Evolutionary conservation across 441 rosid species (phyloP).

Genomic region (Bocquillonia castaneifolia): DNA sequence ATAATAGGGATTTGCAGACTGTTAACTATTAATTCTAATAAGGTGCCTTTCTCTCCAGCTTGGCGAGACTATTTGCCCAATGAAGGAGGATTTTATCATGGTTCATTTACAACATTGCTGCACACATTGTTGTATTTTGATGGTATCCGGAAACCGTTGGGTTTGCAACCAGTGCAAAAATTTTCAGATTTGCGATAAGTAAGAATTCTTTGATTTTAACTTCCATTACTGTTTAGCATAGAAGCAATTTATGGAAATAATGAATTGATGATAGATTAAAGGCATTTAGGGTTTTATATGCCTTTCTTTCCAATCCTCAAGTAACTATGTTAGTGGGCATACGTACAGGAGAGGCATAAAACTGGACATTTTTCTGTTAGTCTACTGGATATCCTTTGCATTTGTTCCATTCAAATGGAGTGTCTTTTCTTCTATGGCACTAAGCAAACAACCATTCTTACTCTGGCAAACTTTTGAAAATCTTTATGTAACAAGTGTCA

Average conservation of each 20-base stretch:
- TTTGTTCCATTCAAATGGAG: background rate
- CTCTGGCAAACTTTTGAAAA: background rate
- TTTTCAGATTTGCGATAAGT: slow-evolving; percentile 95
- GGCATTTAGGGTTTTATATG: background rate
- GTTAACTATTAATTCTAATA: background rate
- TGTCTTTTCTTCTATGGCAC: background rate
- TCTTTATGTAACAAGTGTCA: background rate
- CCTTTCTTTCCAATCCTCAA: background rate
- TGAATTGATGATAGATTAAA: background rate
- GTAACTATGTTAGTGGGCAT: background rate
- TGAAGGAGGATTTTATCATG: slow-evolving; percentile 99
- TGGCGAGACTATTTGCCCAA: slow-evolving; percentile 95
- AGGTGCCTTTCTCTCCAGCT: slow-evolving; percentile 46
- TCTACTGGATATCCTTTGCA: background rate
- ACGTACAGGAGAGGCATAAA: background rate
- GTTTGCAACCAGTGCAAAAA: slow-evolving; percentile 91
- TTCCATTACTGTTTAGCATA: slow-evolving; percentile 1
- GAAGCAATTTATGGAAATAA: background rate
- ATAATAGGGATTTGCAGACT: background rate
- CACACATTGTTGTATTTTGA: slow-evolving; percentile 76
- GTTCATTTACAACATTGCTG: slow-evolving; percentile 95
- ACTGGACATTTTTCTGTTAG: background rate
- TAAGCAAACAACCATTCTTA: background rate
- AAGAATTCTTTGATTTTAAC: slow-evolving; percentile 30
- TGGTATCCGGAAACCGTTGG: slow-evolving; percentile 93